Conservation (phyloP, 139 green algal genomes). For the Pleodorina starrii region DNA sequence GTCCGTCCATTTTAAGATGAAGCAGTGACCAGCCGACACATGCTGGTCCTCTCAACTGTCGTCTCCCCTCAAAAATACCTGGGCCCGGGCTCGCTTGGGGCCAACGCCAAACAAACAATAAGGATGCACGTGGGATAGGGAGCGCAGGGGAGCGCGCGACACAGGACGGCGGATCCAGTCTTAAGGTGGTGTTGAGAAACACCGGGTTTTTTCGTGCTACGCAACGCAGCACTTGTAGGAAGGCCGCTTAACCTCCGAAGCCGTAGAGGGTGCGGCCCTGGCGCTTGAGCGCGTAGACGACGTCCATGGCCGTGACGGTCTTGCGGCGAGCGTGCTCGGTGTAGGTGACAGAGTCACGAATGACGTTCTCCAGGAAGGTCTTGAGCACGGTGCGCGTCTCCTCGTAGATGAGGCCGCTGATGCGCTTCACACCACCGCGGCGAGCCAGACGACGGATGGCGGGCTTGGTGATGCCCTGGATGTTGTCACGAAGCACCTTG, state of each 20-base stretch:
- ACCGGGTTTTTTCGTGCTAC: background rate
- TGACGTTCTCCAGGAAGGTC: background rate
- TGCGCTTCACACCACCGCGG: too few species aligned
- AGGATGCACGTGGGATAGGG: background rate
- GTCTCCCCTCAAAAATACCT: background rate
- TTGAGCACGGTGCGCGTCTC: background rate
- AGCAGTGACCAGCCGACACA: background rate
- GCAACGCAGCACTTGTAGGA: background rate
- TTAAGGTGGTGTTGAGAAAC: slow-evolving; percentile 2
- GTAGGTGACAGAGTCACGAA: background rate
- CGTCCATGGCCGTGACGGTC: too few species aligned
- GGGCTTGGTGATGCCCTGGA: too few species aligned
- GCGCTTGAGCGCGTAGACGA: background rate
- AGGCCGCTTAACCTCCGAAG: background rate
- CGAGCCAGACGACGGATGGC: too few species aligned
- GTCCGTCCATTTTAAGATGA: background rate
- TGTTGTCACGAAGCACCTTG: too few species aligned
- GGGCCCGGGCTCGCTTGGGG: too few species aligned
- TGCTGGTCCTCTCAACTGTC: background rate
- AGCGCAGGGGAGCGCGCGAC: background rate
- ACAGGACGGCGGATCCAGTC: background rate
- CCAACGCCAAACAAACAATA: too few species aligned
- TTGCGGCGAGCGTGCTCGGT: too few species aligned
- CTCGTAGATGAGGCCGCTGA: too few species aligned
- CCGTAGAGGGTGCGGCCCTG: background rate